phyloP scores from a whole-genome alignment of 2,329 filamentous ascomycete genomes.

The Herpotrichia juniperi region DNA sequence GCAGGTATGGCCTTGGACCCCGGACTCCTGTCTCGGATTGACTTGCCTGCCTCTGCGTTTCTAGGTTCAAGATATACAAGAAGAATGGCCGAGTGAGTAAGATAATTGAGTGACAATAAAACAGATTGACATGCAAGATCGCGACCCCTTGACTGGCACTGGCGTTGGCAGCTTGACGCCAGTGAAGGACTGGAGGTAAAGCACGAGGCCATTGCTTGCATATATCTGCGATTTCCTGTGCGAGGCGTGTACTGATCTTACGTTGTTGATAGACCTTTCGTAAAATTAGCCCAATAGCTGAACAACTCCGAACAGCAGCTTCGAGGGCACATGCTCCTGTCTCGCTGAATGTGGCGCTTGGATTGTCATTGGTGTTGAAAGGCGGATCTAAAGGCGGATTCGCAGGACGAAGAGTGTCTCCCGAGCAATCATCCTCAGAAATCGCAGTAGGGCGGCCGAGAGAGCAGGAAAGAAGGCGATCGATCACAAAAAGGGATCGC shows the following conservation, averaged over 20 bases:
- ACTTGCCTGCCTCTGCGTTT: constrained; percentile 44
- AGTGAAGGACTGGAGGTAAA: constrained; percentile 57
- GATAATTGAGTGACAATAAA: constrained; percentile 68
- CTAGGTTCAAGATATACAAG: constrained; percentile 59
- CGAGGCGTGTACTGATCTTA: constrained; percentile 63
- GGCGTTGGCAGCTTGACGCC: constrained; percentile 54
- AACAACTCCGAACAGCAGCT: constrained; percentile 63
- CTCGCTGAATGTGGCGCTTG: constrained; percentile 31
- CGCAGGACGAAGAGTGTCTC: constrained; percentile 48
- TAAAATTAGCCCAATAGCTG: constrained; percentile 64
- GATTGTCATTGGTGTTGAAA: constrained; percentile 17
- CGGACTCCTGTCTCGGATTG: constrained; percentile 27
- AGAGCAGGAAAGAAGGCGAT: constrained; percentile 67
- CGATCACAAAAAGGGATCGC: constrained; percentile 69
- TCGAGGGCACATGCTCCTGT: constrained; percentile 55
- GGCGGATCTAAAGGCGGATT: constrained; percentile 29
- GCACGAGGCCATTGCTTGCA: constrained; percentile 60
- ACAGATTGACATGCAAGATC: constrained; percentile 66
- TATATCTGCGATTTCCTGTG: constrained; percentile 62
- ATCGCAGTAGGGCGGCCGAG: constrained; percentile 68
- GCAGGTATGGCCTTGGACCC: constrained; percentile 35
- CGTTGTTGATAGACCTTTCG: constrained; percentile 65
- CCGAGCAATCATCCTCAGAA: constrained; percentile 66
- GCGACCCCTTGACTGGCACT: constrained; percentile 61
- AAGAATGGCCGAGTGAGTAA: constrained; percentile 70